These are phyloP conservation scores for Solanum hybrid DNA, from an alignment of 305 asterid genomes.

Conservation along the genomic window DNA sequence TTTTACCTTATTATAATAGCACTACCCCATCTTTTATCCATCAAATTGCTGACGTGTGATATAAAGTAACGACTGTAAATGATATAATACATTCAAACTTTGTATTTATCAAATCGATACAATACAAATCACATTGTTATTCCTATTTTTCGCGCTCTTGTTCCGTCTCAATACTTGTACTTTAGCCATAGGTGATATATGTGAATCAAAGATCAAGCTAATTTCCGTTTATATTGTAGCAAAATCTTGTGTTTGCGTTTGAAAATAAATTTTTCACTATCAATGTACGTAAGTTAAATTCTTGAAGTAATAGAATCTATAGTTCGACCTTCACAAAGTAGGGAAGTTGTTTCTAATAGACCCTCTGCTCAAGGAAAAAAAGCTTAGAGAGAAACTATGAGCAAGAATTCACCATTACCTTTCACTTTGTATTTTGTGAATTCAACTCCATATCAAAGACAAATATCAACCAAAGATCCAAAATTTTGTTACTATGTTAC, in stretches of 20 bases:
- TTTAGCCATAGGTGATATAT: background rate
- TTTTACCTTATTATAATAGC: background rate
- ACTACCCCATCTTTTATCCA: background rate
- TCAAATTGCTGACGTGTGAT: rapidly evolving
- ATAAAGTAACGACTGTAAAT: background rate
- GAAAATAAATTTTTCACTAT: background rate
- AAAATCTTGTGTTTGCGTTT: background rate
- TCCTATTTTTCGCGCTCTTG: background rate
- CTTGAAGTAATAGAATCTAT: background rate
- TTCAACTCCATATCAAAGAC: background rate
- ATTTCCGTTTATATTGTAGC: background rate
- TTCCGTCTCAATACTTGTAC: background rate
- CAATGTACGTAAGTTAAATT: background rate
- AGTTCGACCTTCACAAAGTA: background rate
- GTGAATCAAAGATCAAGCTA: background rate
- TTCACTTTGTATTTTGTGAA: background rate
- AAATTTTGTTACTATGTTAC: background rate
- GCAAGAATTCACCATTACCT: background rate
- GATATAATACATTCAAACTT: rapidly evolving
- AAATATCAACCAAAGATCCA: background rate
- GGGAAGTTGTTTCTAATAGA: background rate
- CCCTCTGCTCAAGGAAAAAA: background rate
- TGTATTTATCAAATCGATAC: background rate
- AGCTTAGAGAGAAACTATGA: background rate
- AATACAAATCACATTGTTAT: background rate